These are phyloP conservation scores for Cordyceps cateniannulata DNA, from an alignment of 2,329 filamentous ascomycete species.

Conservation along the genomic window DNA sequence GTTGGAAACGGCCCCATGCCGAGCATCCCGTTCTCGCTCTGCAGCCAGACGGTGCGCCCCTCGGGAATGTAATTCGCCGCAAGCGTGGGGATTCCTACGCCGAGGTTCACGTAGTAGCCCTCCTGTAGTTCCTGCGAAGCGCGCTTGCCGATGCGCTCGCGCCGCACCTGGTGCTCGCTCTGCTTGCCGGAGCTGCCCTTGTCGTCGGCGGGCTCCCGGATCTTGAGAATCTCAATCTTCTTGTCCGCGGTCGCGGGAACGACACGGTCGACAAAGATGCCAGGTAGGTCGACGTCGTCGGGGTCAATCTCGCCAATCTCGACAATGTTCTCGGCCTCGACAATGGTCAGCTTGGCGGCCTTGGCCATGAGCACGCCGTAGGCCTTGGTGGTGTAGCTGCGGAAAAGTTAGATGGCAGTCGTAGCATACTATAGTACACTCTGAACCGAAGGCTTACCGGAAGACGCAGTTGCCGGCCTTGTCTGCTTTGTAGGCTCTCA, in stretches of 20 bases:
- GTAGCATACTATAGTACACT: no score
- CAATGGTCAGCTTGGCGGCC: slow-evolving; percentile 69
- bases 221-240: slow-evolving; percentile 63
- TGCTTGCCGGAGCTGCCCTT: slow-evolving; percentile 30
- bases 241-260: slow-evolving; percentile 67
- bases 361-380: slow-evolving; percentile 76
- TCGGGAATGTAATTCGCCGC: slow-evolving; percentile 68
- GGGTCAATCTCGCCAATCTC: slow-evolving; percentile 65
- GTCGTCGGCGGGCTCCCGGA: slow-evolving; percentile 37
- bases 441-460: slow-evolving; percentile 36
- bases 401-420: background rate
- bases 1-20: slow-evolving; percentile 78
- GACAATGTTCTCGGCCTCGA: slow-evolving; percentile 82
- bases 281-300: slow-evolving; percentile 69
- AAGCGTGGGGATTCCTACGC: slow-evolving; percentile 81
- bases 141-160: slow-evolving; percentile 67
- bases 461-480: slow-evolving; percentile 75
- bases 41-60: slow-evolving; percentile 69
- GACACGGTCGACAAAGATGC: slow-evolving; percentile 77
- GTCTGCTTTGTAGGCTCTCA: slow-evolving; percentile 71
- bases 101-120: slow-evolving; percentile 74
- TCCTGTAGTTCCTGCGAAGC: slow-evolving; percentile 77
- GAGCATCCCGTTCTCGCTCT: slow-evolving; percentile 80
- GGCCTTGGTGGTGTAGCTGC: slow-evolving; percentile 63
- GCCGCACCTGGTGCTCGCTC: slow-evolving; percentile 44